Conservation (phyloP, 2,329 filamentous ascomycete species). For the Didymella keratinophila region DNA sequence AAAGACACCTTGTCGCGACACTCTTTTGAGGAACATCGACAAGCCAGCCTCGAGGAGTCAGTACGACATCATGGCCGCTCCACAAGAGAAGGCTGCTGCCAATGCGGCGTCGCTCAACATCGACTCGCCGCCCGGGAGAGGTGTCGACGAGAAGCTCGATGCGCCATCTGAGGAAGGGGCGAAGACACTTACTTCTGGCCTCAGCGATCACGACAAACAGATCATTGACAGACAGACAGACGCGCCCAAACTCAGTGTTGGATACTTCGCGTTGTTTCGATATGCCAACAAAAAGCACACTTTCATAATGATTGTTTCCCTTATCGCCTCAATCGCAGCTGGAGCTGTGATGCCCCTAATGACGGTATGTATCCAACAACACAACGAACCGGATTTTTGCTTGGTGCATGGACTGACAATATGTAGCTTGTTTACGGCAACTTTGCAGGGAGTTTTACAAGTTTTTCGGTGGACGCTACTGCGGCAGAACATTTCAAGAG, state of each 20-base stretch:
- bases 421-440: slow-evolving; percentile 49
- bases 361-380: slow-evolving; percentile 59
- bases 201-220: slow-evolving; percentile 45
- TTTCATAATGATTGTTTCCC: slow-evolving; percentile 59
- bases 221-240: slow-evolving; percentile 52
- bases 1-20: slow-evolving; percentile 13
- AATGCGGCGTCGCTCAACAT: slow-evolving; percentile 11
- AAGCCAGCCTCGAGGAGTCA: slow-evolving; percentile 13
- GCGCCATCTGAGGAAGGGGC: slow-evolving; percentile 30
- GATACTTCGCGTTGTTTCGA: slow-evolving; percentile 57
- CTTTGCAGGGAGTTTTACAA: slow-evolving; percentile 49
- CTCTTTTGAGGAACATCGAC: slow-evolving; percentile 11
- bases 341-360: slow-evolving; percentile 78
- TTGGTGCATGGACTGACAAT: background rate
- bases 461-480: slow-evolving; percentile 44
- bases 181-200: slow-evolving; percentile 32
- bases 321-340: slow-evolving; percentile 71
- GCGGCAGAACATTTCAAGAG: slow-evolving; percentile 37
- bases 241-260: slow-evolving; percentile 53
- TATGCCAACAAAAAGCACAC: slow-evolving; percentile 55
- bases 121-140: slow-evolving; percentile 18
- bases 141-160: slow-evolving; percentile 37
- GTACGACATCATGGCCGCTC: slow-evolving; percentile 17
- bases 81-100: slow-evolving; percentile 19
- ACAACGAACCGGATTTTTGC: background rate